Evolutionary conservation across 176 grass and related monocot species (phyloP).

Genomic region (Rhynchospora pubera): DNA sequence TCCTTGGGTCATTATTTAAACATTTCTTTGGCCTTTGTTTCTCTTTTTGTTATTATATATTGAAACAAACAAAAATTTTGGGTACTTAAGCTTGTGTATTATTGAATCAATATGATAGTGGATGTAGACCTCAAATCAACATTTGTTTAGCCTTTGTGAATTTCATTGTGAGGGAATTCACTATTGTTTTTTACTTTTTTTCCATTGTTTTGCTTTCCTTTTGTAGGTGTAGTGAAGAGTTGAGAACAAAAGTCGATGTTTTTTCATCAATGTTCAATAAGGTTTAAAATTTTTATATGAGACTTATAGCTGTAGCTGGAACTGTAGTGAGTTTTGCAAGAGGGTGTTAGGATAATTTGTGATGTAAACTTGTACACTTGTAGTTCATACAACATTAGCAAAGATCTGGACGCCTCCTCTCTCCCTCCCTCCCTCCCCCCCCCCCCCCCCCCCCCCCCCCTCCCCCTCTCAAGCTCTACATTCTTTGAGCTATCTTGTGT

Average conservation of each 20-base stretch:
- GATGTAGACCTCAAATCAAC: neutral
- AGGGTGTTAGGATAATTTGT: neutral
- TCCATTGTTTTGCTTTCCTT: neutral
- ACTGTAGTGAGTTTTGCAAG: constrained; percentile 14
- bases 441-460: no score
- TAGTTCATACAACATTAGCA: constrained; percentile 19
- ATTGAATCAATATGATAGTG: neutral
- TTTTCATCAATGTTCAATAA: neutral
- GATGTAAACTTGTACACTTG: constrained; percentile 19
- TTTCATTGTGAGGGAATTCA: neutral
- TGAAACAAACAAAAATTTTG: neutral
- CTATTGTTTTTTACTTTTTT: neutral
- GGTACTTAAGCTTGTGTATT: neutral
- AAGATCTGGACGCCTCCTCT: neutral
- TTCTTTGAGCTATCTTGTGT: neutral
- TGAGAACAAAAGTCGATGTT: neutral
- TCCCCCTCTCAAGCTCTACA: neutral
- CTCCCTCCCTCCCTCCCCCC: neutral
- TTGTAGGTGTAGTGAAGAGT: neutral
- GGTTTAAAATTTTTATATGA: neutral
- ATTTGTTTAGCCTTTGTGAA: neutral
- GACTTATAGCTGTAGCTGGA: constrained; percentile 17
- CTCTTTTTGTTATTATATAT: neutral
- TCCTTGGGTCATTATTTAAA: neutral
- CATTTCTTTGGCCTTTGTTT: neutral